Conservation (phyloP, 148 eudicot species). For the Suaeda aralocaspica region DNA sequence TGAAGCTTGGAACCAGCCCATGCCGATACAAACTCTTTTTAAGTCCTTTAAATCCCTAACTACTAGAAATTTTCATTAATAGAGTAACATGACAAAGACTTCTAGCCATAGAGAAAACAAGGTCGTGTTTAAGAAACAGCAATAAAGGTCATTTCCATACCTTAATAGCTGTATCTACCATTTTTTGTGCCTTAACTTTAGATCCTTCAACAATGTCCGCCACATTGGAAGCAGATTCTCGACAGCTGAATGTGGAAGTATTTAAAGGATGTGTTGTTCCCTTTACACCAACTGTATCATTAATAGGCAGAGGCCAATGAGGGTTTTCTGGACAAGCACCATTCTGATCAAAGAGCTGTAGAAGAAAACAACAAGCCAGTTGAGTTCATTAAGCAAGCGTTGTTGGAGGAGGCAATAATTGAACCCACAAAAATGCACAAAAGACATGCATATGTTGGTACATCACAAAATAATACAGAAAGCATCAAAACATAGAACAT, state of each 20-base stretch:
- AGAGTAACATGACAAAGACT: background rate
- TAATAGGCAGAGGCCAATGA: constrained; percentile 33
- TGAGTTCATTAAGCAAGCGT: background rate
- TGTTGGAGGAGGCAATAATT: background rate
- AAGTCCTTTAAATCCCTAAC: background rate
- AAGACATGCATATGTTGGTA: background rate
- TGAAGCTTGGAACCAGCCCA: background rate
- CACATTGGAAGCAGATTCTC: constrained; percentile 49
- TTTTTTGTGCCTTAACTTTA: constrained; percentile 53
- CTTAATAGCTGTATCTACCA: constrained; percentile 84
- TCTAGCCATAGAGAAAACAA: background rate
- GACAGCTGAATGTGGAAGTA: constrained; percentile 21
- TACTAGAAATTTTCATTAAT: background rate
- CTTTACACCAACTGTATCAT: constrained; percentile 31
- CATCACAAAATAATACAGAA: background rate
- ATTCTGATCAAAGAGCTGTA: constrained; percentile 42
- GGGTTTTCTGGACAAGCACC: constrained; percentile 38
- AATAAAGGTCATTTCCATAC: constrained; percentile 30
- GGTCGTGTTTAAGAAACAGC: background rate
- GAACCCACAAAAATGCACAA: background rate
- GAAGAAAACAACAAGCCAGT: constrained; percentile 39
- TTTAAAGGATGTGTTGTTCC: constrained; percentile 26
- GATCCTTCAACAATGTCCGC: constrained; percentile 63
- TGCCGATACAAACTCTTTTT: background rate
- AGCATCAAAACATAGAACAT: background rate